phyloP scores from a whole-genome alignment of 345 rosid species.

The Citrus sinensis region DVS_A1.0 CM039163.1:50123001-50123500 shows the following conservation, averaged over 20 bases:
- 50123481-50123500: neutral
- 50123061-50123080: constrained; percentile 22
- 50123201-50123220: neutral
- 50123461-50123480: neutral
- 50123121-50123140: neutral
- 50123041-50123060: constrained; percentile 7
- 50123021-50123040: constrained; percentile 7
- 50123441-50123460: neutral
- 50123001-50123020: neutral
- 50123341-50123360: neutral
- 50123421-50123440: constrained; percentile 6
- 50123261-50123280: constrained; percentile 13
- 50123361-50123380: neutral
- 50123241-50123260: constrained; percentile 1
- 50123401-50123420: constrained; percentile 20
- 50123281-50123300: neutral
- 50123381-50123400: neutral
- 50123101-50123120: neutral
- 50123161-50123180: too few species aligned
- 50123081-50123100: constrained; percentile 36
- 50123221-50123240: constrained; percentile 27
- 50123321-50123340: constrained; percentile 11
- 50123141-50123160: neutral
- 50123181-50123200: too few species aligned
- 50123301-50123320: too few species aligned